phyloP scores from a whole-genome alignment of 345 rosid species.

The Conringia planisiliqua region DNA sequence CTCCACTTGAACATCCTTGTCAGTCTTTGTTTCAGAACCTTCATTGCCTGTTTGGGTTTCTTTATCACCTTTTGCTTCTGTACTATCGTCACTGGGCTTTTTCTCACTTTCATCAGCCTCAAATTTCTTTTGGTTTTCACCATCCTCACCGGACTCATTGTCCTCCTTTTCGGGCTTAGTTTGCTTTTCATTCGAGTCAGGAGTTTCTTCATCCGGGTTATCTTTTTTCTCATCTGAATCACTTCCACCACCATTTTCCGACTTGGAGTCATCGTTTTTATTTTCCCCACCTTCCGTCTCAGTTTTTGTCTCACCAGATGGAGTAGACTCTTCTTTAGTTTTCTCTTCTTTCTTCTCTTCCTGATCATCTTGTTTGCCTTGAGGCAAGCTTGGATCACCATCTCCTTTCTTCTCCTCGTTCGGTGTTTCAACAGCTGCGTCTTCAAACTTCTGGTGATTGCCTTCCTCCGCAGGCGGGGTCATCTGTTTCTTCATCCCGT shows the following conservation, averaged over 20 bases:
- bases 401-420: constrained; percentile 66
- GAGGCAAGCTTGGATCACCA: constrained; percentile 20
- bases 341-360: constrained; percentile 45
- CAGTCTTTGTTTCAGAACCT: constrained; percentile 39
- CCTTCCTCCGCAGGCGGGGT: constrained; percentile 33
- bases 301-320: constrained; percentile 31
- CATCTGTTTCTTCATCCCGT: constrained; percentile 50
- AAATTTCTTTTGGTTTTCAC: constrained; percentile 38
- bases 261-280: constrained; percentile 35
- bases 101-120: constrained; percentile 39
- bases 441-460: constrained; percentile 46
- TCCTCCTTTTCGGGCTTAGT: constrained; percentile 40
- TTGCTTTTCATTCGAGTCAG: constrained; percentile 41
- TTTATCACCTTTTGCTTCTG: constrained; percentile 36
- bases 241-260: constrained; percentile 39
- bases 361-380: constrained; percentile 39
- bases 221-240: constrained; percentile 42
- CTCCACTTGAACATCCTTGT: constrained; percentile 31
- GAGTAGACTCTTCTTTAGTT: constrained; percentile 38
- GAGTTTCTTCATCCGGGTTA: constrained; percentile 37
- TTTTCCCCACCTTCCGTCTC: constrained; percentile 33
- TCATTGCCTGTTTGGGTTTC: constrained; percentile 42
- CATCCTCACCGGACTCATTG: constrained; percentile 41
- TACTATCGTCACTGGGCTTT: constrained; percentile 28
- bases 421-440: constrained; percentile 59